phyloP scores from a whole-genome alignment of 208 protist genomes.

The Acanthamoeba royreba region DNA sequence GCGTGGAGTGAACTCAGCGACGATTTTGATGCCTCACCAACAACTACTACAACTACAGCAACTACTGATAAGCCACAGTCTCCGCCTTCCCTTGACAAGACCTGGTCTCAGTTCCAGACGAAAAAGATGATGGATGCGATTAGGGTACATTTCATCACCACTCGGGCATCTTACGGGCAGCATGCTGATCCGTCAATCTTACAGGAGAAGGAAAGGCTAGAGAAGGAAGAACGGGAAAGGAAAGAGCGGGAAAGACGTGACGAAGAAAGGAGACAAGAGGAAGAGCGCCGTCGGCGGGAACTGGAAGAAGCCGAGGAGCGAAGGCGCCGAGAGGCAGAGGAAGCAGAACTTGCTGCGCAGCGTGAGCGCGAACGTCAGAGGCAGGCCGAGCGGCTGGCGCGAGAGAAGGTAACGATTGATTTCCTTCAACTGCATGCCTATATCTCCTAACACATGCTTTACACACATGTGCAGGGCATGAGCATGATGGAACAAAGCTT shows the following conservation, averaged over 20 bases:
- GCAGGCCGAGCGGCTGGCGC: not conserved
- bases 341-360: not conserved
- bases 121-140: not conserved
- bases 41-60: not conserved
- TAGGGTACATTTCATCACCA: not conserved
- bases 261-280: not conserved
- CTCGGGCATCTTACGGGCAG: too few relatives aligned
- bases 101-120: not conserved
- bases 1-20: not conserved
- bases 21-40: not conserved
- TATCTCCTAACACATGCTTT: too few relatives aligned
- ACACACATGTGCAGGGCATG: too few relatives aligned
- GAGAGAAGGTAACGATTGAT: not conserved
- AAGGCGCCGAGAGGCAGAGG: not conserved
- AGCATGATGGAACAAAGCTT: conserved; percentile 13
- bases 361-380: not conserved
- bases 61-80: not conserved
- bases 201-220: not conserved
- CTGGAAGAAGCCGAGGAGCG: not conserved
- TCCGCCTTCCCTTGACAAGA: not conserved
- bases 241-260: not conserved
- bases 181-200: too few relatives aligned
- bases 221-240: not conserved
- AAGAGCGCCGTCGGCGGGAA: not conserved
- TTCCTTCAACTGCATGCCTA: not conserved